Evolutionary conservation across 805 yeast species (phyloP).

Genomic region (Teunomyces stri): DNA sequence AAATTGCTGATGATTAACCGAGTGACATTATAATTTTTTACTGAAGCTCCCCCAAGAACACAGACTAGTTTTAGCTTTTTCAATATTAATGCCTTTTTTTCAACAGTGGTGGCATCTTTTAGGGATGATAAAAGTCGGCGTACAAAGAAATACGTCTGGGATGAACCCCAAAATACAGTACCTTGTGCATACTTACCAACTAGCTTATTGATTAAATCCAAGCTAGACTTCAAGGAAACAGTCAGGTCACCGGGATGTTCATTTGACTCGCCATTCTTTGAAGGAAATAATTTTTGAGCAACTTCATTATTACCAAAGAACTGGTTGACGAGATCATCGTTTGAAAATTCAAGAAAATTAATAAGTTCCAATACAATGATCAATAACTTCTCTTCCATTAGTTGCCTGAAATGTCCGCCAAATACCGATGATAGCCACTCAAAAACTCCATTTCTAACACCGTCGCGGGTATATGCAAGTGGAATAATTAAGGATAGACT

Average conservation of each 20-base stretch:
- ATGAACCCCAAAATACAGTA: constrained; percentile 32
- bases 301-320: constrained; percentile 6
- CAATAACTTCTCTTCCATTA: constrained; percentile 22
- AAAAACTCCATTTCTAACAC: constrained; percentile 34
- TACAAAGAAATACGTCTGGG: constrained; percentile 34
- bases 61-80: constrained; percentile 40
- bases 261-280: background rate
- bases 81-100: constrained; percentile 22
- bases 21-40: constrained; percentile 15
- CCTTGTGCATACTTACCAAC: constrained; percentile 18
- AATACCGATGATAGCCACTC: constrained; percentile 12
- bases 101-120: constrained; percentile 14
- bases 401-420: constrained; percentile 18
- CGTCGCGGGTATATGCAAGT: constrained; percentile 40
- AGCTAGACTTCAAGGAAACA: constrained; percentile 24
- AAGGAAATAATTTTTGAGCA: constrained; percentile 7
- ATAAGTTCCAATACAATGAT: constrained; percentile 38
- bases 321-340: constrained; percentile 18
- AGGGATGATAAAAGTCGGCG: constrained; percentile 29
- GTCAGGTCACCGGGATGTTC: constrained; percentile 12
- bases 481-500: constrained; percentile 42
- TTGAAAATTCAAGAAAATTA: constrained; percentile 37
- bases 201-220: constrained; percentile 23
- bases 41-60: constrained; percentile 18
- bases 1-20: constrained; percentile 17